Evolutionary conservation across 1,139 yeast species (phyloP), one percentile per base, ranked within the genome.

Genomic region (Yamadazyma blattariae): DNA sequence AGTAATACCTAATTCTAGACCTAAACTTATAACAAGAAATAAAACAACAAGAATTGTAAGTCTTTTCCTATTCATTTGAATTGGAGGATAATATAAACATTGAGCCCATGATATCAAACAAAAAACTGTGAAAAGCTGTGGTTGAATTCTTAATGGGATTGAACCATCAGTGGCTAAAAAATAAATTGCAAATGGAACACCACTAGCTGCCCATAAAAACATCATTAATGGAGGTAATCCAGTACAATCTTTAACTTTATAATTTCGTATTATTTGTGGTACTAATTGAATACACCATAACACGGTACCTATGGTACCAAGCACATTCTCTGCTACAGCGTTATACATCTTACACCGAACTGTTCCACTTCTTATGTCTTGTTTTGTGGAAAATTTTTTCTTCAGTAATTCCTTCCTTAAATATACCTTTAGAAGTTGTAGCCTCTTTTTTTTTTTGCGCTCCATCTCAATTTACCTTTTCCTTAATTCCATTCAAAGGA

Each of bases 211-310:
- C 96, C 96, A 89, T 25, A 88, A 58, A 39, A 87, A 74, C 77
- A 87, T 71, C 96, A 89, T 88, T 27, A 73, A 15, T 2, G 92
- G 88, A 0, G 95, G 96, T 11, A 89, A 59, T 0, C 97, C 97
- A 28, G 81, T 84, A 43, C 95, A 84, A 52, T 86, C 77, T 50
- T 89, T 88, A n/a, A 71, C 71, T 37, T 68, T 67, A 61, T 73
- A 87, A 55, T 90, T 89, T 52, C 79, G 67, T 35, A 79, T 66
- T 34, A 89, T 80, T 56, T 89, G 97, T 2, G 97, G 97, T 2
- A 87, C 70, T 46, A 89, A 65, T 59, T 90, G 97, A 44, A 89
- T 64, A 57, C 96, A 89, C 96, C 97, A 90, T 42, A 86, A 71
- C 5, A 89, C 77, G 1, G 97, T 89, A 12, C 96, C 97, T 2